phyloP scores from a whole-genome alignment of 306 rosid genomes.

The Dalbergia oliveri region DNA sequence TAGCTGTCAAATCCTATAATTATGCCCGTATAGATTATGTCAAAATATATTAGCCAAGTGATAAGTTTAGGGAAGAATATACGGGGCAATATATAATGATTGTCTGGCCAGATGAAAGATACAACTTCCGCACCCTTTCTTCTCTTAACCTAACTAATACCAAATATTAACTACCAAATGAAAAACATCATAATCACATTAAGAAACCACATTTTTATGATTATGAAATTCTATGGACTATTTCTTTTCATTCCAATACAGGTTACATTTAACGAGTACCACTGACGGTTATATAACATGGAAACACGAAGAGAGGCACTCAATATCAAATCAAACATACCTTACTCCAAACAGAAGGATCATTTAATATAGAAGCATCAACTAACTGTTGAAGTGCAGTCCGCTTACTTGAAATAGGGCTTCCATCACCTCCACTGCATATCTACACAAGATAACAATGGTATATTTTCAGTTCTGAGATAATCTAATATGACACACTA shows the following conservation, averaged over 20 bases:
- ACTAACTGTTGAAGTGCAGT: slow-evolving; percentile 88
- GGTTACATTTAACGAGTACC: slow-evolving; percentile 12
- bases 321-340: slow-evolving; percentile 58
- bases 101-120: too few species aligned
- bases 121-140: too few species aligned
- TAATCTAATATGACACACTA: slow-evolving; percentile 1
- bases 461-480: slow-evolving; percentile 19
- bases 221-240: slow-evolving; percentile 7
- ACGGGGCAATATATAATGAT: too few species aligned
- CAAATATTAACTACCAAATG: slow-evolving; percentile 19
- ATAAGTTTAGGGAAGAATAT: too few species aligned
- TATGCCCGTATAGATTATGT: too few species aligned
- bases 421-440: slow-evolving; percentile 72
- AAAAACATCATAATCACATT: not conserved
- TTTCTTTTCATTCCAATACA: slow-evolving; percentile 1
- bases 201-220: slow-evolving; percentile 11
- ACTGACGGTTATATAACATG: slow-evolving; percentile 23
- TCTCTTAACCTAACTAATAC: too few species aligned
- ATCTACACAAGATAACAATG: slow-evolving; percentile 58
- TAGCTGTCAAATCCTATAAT: too few species aligned
- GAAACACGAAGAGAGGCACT: not conserved
- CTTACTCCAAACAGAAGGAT: slow-evolving; percentile 89
- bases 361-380: slow-evolving; percentile 79
- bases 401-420: slow-evolving; percentile 72
- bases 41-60: too few species aligned